Evolutionary conservation across 257 asterid species (phyloP), one percentile per base, ranked within the genome.

Genomic region (Scutellaria barbata): DNA sequence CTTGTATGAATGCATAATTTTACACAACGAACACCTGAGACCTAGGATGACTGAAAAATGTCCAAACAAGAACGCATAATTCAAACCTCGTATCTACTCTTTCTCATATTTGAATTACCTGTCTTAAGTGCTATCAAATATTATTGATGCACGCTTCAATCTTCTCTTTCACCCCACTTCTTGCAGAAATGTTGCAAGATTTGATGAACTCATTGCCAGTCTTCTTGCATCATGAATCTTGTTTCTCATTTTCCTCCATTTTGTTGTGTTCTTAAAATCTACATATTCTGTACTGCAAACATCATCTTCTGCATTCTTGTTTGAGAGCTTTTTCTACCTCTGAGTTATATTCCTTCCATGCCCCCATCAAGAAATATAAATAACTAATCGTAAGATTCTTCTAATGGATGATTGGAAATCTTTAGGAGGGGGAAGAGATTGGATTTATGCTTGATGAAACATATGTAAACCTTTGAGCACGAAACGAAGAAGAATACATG

Each of bases 191-290:
- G 14, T 46, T 53, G 74, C 76, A 45, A 63, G 73, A 57, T 39
- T 12, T 61, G 48, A 6, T 4, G 25, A 61, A 33, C 66, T 12
- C 66, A 9, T 39, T 18, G 52, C 47, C 40, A 10, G n/a, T 55
- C 48, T 77, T 73, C 72, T 50, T 65, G 85, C 72, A 57, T 68
- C 67, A 35, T 47, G 45, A 30, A 52, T 51, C 80, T 20, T 37
- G 47, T 30, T 20, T 48, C 59, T 16, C 25, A 40, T 40, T 16
- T 13, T 45, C 58, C 60, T 64, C 63, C 58, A 33, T 18, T 68
- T 45, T 33, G 2, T 53, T 43, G 46, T 10, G 45, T 70, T 75
- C 48, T 72, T 57, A 76, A 42, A 47, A 53, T 63, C 69, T 71
- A 56, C 55, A 30, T 51, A 22, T 9, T 16, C 13, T 48, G 7